Evolutionary conservation across 768 basidiomycete genomes (phyloP), one percentile per base, ranked within the genome.

Genomic region (Auriscalpium vulgare): DNA sequence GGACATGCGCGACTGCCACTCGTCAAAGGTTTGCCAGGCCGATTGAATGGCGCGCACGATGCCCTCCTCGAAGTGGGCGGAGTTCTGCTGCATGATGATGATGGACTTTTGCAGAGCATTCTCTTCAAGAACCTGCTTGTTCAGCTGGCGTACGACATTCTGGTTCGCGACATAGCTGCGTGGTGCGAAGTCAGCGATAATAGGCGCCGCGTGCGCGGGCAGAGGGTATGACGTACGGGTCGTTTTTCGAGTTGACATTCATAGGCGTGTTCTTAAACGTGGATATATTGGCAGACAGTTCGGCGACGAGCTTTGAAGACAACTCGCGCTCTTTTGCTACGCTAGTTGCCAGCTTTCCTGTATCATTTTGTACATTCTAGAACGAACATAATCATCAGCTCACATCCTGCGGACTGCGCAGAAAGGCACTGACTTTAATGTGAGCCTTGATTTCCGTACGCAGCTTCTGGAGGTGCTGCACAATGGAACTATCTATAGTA

Each of bases 81-180:
- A 90, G 68, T 95, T 95, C 62, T 95, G 93, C 65, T 99, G 95
- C 83, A 95, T 97, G 69, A 99, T 95, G 66, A 99, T 85, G 65
- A 97, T 90, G 2, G 88, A 91, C 69, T 98, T 99, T 72, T 99
- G 95, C 13, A 99, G 83, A 0, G 94, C 84, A 67, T 99, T 99
- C 72, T 99, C 97, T 72, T 97, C 95, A 71, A 93, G 84, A 47
- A 97, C 91, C 73, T 97, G 95, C 63, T 89, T 91, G 60, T 84
- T 81, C 14, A 97, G 82, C 68, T 97, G 93, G 51, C 81, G 85
- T 17, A 77, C 69, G 38, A 95, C 93, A 55, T 81, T 75, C 54
- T 76, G 72, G 68, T 93, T 91, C 56, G 81, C 76, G 49, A 90
- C 77, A 67, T 78, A 88, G 10, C 84, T 85, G 54, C 0, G 29